Conservation (phyloP, 2,329 filamentous ascomycete genomes). For the Venturia nashicola region DNA sequence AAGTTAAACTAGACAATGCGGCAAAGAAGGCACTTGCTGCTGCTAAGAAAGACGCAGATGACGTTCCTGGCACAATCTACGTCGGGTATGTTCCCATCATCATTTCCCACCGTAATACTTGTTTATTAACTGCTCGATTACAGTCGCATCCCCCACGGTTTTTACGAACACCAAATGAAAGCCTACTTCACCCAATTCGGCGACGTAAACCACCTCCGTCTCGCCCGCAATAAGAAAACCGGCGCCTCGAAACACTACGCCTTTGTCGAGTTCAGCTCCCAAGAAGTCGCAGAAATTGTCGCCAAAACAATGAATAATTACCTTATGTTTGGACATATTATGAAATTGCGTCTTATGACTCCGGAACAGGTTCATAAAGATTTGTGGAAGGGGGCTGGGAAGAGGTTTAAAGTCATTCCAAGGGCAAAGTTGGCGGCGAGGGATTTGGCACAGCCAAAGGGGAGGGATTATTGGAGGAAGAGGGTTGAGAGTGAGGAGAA, state of each 20-base stretch:
- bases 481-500: conserved; percentile 62
- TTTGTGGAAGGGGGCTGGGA: conserved; percentile 83
- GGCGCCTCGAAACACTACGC: conserved; percentile 88
- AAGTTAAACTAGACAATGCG: conserved; percentile 21
- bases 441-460: conserved; percentile 58
- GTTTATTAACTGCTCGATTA: conserved; percentile 7
- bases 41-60: conserved; percentile 28
- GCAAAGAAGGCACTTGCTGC: conserved; percentile 34
- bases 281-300: conserved; percentile 79
- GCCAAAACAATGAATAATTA: conserved; percentile 97
- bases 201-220: conserved; percentile 60
- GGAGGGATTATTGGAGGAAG: conserved; percentile 66
- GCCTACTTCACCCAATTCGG: conserved; percentile 93
- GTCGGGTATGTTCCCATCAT: conserved; percentile 44
- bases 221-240: conserved; percentile 86
- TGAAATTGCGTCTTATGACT: conserved; percentile 74
- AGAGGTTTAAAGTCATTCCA: conserved; percentile 77
- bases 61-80: conserved; percentile 69
- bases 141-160: conserved; percentile 77
- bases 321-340: conserved; percentile 83
- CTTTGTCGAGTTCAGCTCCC: conserved; percentile 74
- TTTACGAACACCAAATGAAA: conserved; percentile 93
- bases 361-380: conserved; percentile 66
- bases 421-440: conserved; percentile 76
- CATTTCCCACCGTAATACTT: background rate